These are phyloP conservation scores for Zasmidium cellare DNA, from an alignment of 2,329 filamentous ascomycete species.

Conservation along the genomic window DNA sequence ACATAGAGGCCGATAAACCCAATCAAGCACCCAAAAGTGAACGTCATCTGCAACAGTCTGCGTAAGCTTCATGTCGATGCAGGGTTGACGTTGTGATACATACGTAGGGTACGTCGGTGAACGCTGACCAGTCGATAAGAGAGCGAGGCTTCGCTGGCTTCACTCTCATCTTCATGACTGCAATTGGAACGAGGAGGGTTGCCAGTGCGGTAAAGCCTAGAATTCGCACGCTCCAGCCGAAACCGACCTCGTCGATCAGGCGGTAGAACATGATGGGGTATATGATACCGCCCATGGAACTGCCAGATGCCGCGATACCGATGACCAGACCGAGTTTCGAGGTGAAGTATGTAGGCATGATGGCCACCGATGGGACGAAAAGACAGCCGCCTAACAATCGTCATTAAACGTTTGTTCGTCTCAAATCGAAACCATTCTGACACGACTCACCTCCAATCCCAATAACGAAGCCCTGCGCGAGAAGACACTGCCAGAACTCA, in stretches of 20 bases:
- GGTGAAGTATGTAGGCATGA: conserved; percentile 51
- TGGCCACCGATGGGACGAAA: conserved; percentile 42
- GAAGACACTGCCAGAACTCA: conserved; percentile 51
- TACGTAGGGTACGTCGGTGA: conserved; percentile 40
- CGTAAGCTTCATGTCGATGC: neutral
- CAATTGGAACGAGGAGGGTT: conserved; percentile 32
- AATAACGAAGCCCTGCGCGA: conserved; percentile 46
- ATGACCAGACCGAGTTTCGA: conserved; percentile 46
- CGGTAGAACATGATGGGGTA: conserved; percentile 39
- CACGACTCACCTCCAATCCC: neutral
- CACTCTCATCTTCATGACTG: conserved; percentile 38
- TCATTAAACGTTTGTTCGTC: no score
- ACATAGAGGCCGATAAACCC: conserved; percentile 45
- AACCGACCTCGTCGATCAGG: conserved; percentile 31
- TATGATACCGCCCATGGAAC: conserved; percentile 39
- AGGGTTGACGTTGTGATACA: neutral
- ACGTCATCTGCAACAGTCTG: conserved; percentile 28
- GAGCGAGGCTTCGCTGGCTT: conserved; percentile 37
- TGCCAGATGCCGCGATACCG: conserved; percentile 48
- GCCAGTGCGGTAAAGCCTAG: conserved; percentile 36
- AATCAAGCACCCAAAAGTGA: conserved; percentile 35
- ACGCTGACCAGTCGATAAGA: conserved; percentile 42
- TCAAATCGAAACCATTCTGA: no score
- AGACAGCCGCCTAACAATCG: neutral
- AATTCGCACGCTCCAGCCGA: conserved; percentile 33